A percentile compares a stretch with the other conserved stretches of the same genome.
These are phyloP conservation scores for Zangia roseola DNA, from an alignment of 768 basidiomycete genomes.

Conservation along the genomic window DNA sequence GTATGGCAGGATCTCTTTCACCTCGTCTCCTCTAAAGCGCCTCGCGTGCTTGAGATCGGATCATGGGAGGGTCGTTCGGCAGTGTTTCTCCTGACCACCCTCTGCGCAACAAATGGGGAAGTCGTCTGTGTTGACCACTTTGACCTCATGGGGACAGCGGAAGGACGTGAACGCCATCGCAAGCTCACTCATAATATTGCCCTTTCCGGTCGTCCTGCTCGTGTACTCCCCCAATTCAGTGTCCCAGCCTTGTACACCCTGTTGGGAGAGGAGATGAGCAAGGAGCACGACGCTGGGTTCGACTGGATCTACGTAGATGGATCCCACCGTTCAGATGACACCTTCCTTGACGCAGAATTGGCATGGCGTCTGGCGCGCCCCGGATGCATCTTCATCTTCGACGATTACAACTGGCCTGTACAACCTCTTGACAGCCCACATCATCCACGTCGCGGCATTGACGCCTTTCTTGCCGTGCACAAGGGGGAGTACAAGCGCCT, in stretches of 20 bases:
- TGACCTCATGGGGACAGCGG: constrained; percentile 48
- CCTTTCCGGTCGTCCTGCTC: constrained; percentile 42
- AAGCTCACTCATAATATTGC: constrained; percentile 48
- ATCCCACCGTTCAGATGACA: constrained; percentile 59
- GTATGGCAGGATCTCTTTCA: constrained; percentile 44
- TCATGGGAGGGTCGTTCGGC: constrained; percentile 67
- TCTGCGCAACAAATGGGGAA: constrained; percentile 44
- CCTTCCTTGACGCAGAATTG: constrained; percentile 58
- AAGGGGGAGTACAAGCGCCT: constrained; percentile 45
- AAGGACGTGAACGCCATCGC: constrained; percentile 44
- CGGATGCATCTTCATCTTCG: constrained; percentile 53
- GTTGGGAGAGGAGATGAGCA: constrained; percentile 44
- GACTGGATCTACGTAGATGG: constrained; percentile 63
- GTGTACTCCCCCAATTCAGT: constrained; percentile 52
- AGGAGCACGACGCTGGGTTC: constrained; percentile 39
- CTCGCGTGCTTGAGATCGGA: constrained; percentile 56
- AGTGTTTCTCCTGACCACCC: constrained; percentile 49
- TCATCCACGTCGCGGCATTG: constrained; percentile 57
- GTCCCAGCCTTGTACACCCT: constrained; percentile 48
- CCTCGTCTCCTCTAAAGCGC: constrained; percentile 35
- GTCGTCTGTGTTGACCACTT: constrained; percentile 60
- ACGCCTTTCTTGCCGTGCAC: constrained; percentile 53
- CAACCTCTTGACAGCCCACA: constrained; percentile 47
- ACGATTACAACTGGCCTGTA: constrained; percentile 55
- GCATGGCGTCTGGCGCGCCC: constrained; percentile 53